Conservation (phyloP, 345 rosid genomes). For the Nephelium lappaceum region DNA sequence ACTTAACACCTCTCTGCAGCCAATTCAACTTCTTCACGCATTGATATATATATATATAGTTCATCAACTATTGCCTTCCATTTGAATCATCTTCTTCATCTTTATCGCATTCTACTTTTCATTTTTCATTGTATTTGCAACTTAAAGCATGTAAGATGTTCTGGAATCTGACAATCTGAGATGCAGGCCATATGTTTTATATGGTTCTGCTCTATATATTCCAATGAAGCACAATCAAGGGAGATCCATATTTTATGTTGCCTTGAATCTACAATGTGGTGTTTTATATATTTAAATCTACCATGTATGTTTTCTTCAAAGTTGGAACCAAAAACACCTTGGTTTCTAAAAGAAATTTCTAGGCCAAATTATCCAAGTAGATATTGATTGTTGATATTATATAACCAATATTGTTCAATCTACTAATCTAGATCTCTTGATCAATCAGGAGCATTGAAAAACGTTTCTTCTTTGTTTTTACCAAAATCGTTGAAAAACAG, state of each 20-base stretch:
- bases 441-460: not conserved
- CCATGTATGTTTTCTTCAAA: not conserved
- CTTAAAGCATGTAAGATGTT: not conserved
- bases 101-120: not conserved
- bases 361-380: not conserved
- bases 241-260: not conserved
- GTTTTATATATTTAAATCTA: not conserved
- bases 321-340: not conserved
- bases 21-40: not conserved
- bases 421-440: not conserved
- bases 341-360: not conserved
- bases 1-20: constrained; percentile 15
- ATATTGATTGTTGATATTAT: not conserved
- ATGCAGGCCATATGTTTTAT: not conserved
- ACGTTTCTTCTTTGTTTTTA: constrained; percentile 15
- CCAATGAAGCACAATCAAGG: not conserved
- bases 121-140: constrained; percentile 5
- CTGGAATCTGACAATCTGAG: constrained; percentile 15
- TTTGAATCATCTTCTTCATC: not conserved
- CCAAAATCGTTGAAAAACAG: constrained; percentile 31
- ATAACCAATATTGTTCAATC: not conserved
- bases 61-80: not conserved
- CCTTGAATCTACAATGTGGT: not conserved
- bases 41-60: too few species aligned
- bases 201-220: not conserved